phyloP scores from a whole-genome alignment of 768 basidiomycete species.

The Suillus bovinus region DNA sequence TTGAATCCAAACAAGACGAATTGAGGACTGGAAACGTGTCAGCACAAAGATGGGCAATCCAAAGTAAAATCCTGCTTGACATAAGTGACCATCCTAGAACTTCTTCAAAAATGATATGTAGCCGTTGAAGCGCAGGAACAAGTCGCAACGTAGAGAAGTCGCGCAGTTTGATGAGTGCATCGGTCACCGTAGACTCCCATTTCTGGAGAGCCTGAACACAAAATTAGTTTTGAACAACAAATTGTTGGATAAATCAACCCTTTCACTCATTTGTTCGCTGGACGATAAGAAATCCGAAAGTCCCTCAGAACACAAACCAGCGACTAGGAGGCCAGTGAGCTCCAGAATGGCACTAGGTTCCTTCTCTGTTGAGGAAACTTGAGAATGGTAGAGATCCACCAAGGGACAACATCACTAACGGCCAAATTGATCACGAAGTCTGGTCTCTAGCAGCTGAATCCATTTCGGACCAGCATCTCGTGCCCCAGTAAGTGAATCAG shows the following conservation, averaged over 20 bases:
- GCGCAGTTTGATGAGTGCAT: slow-evolving; percentile 70
- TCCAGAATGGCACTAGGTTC: slow-evolving; percentile 68
- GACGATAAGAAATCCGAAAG: slow-evolving; percentile 76
- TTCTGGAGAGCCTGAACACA: slow-evolving; percentile 67
- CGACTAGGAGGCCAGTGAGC: slow-evolving; percentile 67
- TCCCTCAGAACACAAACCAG: slow-evolving; percentile 70
- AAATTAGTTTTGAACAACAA: slow-evolving; percentile 21
- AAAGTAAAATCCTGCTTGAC: slow-evolving; percentile 44
- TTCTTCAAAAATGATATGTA: slow-evolving; percentile 77
- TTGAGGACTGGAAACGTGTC: slow-evolving; percentile 48
- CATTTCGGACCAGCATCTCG: slow-evolving; percentile 73
- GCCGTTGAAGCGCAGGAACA: slow-evolving; percentile 72
- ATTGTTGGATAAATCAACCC: slow-evolving; percentile 45
- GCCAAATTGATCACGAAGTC: slow-evolving; percentile 65
- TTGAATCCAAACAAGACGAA: slow-evolving; percentile 57
- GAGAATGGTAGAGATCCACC: not conserved
- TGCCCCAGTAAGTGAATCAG: slow-evolving; percentile 63
- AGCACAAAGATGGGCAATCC: slow-evolving; percentile 11
- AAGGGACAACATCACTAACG: slow-evolving; percentile 42
- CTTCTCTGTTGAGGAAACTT: slow-evolving; percentile 43
- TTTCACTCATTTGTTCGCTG: slow-evolving; percentile 78
- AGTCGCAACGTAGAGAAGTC: slow-evolving; percentile 72
- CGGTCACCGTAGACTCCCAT: slow-evolving; percentile 76
- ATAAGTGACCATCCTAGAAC: slow-evolving; percentile 74
- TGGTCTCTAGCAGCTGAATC: slow-evolving; percentile 63